Conservation (phyloP, 768 basidiomycete genomes). For the Pulveroboletus ravenelii region DNA sequence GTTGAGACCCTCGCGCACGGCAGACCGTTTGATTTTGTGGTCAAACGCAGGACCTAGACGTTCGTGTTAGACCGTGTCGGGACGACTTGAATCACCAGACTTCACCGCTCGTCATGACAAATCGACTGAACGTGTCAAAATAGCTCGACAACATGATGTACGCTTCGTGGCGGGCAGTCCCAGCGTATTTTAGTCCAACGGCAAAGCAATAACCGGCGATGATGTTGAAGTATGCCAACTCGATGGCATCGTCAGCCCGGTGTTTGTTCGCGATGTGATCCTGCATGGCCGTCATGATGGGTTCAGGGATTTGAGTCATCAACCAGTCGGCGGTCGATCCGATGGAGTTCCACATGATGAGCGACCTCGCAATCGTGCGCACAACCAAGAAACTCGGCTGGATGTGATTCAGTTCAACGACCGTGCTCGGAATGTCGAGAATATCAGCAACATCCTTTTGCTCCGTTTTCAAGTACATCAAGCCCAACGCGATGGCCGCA, state of each 20-base stretch:
- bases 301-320: constrained; percentile 58
- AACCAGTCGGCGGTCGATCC: constrained; percentile 73
- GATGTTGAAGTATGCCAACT: constrained; percentile 89
- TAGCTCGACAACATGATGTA: constrained; percentile 77
- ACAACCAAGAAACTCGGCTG: constrained; percentile 85
- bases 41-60: constrained; percentile 71
- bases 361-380: constrained; percentile 66
- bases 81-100: neutral
- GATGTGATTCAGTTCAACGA: constrained; percentile 74
- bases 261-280: constrained; percentile 42
- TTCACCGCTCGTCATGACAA: constrained; percentile 67
- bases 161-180: constrained; percentile 87
- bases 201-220: constrained; percentile 89
- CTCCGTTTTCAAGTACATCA: constrained; percentile 89
- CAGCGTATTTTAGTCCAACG: constrained; percentile 89
- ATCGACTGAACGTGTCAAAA: constrained; percentile 73
- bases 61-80: neutral
- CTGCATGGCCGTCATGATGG: constrained; percentile 60
- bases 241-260: constrained; percentile 62
- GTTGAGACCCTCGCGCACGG: constrained; percentile 83
- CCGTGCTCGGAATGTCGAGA: constrained; percentile 76
- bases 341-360: constrained; percentile 87
- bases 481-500: constrained; percentile 81
- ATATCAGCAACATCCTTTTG: constrained; percentile 84
- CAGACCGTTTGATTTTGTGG: constrained; percentile 81